phyloP scores from a whole-genome alignment of 441 rosid species.

The Melastoma candidum region DNA sequence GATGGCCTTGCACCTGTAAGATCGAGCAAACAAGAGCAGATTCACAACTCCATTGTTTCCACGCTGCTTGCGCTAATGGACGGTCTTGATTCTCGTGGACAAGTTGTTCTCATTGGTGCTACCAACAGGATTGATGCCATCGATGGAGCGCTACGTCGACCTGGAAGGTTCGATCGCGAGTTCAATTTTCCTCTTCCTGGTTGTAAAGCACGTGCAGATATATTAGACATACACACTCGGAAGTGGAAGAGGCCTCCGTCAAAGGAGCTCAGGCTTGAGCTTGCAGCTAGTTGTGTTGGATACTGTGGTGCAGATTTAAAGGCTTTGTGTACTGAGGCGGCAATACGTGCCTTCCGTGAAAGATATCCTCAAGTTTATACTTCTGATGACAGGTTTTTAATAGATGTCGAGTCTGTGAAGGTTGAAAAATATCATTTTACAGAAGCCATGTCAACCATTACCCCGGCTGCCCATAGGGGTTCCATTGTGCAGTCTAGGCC shows the following conservation, averaged over 20 bases:
- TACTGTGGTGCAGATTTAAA: slow-evolving; percentile 99
- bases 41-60: slow-evolving; percentile 97
- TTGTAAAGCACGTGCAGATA: slow-evolving; percentile 94
- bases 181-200: slow-evolving; percentile 98
- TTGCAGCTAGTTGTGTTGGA: slow-evolving; percentile 98
- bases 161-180: slow-evolving; percentile 99
- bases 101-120: slow-evolving; percentile 99
- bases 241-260: slow-evolving; percentile 96
- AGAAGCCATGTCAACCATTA: slow-evolving; percentile 94
- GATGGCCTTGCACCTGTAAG: slow-evolving; percentile 99
- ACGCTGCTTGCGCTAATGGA: slow-evolving; percentile 99
- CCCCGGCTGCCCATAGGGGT: slow-evolving; percentile 99
- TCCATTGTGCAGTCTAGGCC: slow-evolving; percentile 95
- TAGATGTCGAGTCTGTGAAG: slow-evolving; percentile 86
- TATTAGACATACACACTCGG: slow-evolving; percentile 94
- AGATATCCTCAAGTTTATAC: slow-evolving; percentile 99
- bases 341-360: slow-evolving; percentile 97
- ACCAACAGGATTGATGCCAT: slow-evolving; percentile 99
- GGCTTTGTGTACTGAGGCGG: slow-evolving; percentile 98
- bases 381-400: slow-evolving; percentile 90
- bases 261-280: slow-evolving; percentile 71
- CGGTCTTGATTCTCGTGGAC: slow-evolving; percentile 99
- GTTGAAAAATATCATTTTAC: slow-evolving; percentile 86
- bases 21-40: slow-evolving; percentile 99
- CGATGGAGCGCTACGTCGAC: slow-evolving; percentile 99